phyloP scores from a whole-genome alignment of 2,329 filamentous ascomycete genomes.

The Xylariaceae sp. region DNA sequence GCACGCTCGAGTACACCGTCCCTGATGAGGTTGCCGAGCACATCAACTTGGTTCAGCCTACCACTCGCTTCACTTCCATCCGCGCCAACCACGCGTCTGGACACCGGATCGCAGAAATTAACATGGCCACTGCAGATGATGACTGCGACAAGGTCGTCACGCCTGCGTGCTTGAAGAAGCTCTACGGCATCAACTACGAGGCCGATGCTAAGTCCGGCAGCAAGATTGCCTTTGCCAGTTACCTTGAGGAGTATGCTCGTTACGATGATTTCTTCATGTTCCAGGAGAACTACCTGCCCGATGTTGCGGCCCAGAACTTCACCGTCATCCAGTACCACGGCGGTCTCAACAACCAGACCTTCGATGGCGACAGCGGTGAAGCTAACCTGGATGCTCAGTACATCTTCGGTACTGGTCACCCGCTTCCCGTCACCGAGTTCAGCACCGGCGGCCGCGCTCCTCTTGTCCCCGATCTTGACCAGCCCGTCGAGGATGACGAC shows the following conservation, averaged over 20 bases:
- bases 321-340: slow-evolving; percentile 17
- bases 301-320: slow-evolving; percentile 17
- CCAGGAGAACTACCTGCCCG: slow-evolving; percentile 17
- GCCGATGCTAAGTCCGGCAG: slow-evolving; percentile 20
- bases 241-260: slow-evolving; percentile 22
- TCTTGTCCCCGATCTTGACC: slow-evolving; percentile 19
- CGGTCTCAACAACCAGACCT: slow-evolving; percentile 18
- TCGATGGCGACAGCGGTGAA: slow-evolving; percentile 16
- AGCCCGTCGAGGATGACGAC: slow-evolving; percentile 36
- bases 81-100: slow-evolving; percentile 19
- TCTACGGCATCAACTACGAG: slow-evolving; percentile 20
- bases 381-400: slow-evolving; percentile 23
- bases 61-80: slow-evolving; percentile 19
- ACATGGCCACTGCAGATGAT: not conserved
- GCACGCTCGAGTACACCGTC: slow-evolving; percentile 21
- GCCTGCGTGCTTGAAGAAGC: slow-evolving; percentile 16
- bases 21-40: slow-evolving; percentile 16
- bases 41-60: slow-evolving; percentile 23
- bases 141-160: slow-evolving; percentile 19
- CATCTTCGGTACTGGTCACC: slow-evolving; percentile 17
- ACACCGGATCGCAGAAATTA: slow-evolving; percentile 7
- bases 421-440: slow-evolving; percentile 22
- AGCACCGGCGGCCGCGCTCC: slow-evolving; percentile 20
- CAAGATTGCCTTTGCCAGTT: slow-evolving; percentile 21
- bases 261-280: slow-evolving; percentile 17